Percentiles rank a stretch among this genome's conserved stretches.
These are phyloP conservation scores for Gossypium schwendimanii DNA, from an alignment of 441 rosid genomes.

Conservation along the genomic window DNA sequence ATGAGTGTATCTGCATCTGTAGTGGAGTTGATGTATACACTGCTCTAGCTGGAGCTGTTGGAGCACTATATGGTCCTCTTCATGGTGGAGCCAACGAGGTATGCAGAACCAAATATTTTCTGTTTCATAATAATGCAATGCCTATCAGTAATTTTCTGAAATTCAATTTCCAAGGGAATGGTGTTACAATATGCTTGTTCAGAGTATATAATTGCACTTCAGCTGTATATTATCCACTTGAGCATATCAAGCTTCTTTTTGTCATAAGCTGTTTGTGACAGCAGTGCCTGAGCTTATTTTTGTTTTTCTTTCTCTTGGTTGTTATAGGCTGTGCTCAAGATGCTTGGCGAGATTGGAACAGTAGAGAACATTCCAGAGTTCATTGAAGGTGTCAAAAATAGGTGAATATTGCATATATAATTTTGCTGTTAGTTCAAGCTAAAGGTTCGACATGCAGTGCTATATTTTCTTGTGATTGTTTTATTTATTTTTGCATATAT, in stretches of 20 bases:
- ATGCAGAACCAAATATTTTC: slow-evolving; percentile 1
- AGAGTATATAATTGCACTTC: background rate
- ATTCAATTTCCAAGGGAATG: slow-evolving; percentile 2
- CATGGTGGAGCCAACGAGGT: slow-evolving; percentile 12
- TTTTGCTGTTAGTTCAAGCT: background rate
- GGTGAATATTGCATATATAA: slow-evolving; percentile 25
- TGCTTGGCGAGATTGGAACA: slow-evolving; percentile 76
- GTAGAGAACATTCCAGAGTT: slow-evolving; percentile 81
- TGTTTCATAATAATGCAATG: background rate
- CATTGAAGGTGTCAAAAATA: slow-evolving; percentile 65
- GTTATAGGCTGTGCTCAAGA: slow-evolving; percentile 86
- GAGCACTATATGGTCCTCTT: slow-evolving; percentile 12
- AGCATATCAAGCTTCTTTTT: background rate
- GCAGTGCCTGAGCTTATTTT: background rate
- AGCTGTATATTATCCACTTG: background rate
- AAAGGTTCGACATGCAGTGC: background rate
- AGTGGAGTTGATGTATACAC: slow-evolving; percentile 95
- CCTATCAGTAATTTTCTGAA: background rate
- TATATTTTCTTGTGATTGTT: background rate
- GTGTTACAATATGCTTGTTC: background rate
- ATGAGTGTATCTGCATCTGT: slow-evolving; percentile 18
- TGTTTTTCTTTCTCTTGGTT: slow-evolving; percentile 12
- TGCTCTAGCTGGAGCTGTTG: slow-evolving; percentile 73
- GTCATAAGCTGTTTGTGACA: background rate
- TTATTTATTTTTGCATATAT: background rate